A percentile compares a stretch with the other conserved stretches of the same genome.
phyloP scores from a whole-genome alignment of 148 eudicot species.

The Arbutus unedo region DNA sequence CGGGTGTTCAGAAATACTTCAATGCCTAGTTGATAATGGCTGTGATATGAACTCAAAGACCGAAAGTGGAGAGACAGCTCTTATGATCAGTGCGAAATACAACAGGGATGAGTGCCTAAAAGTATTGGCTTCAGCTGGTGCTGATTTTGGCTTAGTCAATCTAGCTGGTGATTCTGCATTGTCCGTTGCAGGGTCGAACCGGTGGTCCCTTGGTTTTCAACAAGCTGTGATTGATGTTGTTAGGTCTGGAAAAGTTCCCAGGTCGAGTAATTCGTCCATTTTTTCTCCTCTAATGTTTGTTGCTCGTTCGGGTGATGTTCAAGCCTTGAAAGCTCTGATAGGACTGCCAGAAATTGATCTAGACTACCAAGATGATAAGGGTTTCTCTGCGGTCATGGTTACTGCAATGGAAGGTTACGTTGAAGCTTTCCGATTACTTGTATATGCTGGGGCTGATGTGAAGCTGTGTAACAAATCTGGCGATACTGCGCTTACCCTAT shows the following conservation, averaged over 20 bases:
- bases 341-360: conserved; percentile 43
- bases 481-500: conserved; percentile 59
- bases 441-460: conserved; percentile 79
- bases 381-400: conserved; percentile 72
- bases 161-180: conserved; percentile 43
- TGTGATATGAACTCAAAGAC: conserved; percentile 65
- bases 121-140: conserved; percentile 58
- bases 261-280: conserved; percentile 39
- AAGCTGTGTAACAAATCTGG: conserved; percentile 59
- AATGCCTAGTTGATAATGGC: conserved; percentile 52
- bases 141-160: conserved; percentile 73
- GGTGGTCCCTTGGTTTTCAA: conserved; percentile 57
- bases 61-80: conserved; percentile 65
- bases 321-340: conserved; percentile 51
- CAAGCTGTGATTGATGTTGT: conserved; percentile 41
- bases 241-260: conserved; percentile 50
- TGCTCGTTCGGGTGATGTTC: conserved; percentile 61
- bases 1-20: conserved; percentile 44
- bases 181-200: conserved; percentile 39
- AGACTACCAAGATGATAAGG: conserved; percentile 56
- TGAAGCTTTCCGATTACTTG: conserved; percentile 69
- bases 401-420: conserved; percentile 76
- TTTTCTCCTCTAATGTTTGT: conserved; percentile 67
- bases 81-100: conserved; percentile 54
- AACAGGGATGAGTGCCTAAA: conserved; percentile 59